phyloP scores from a whole-genome alignment of 495 filamentous ascomycete species.

The Cudoniella acicularis region DNA sequence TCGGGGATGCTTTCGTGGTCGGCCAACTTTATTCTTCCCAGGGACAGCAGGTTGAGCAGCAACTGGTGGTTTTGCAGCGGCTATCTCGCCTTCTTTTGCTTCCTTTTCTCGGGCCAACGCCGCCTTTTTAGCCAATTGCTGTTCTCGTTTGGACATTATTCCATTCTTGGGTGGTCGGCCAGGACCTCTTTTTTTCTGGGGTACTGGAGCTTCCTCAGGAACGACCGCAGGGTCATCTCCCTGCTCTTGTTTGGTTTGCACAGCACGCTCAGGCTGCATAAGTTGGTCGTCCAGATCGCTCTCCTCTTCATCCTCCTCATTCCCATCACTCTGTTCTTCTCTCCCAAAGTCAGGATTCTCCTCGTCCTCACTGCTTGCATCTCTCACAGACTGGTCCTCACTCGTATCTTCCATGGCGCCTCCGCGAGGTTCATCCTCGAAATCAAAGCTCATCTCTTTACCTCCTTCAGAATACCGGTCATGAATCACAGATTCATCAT shows the following conservation, averaged over 20 bases:
- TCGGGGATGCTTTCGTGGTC: slow-evolving; percentile 48
- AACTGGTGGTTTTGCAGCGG: slow-evolving; percentile 45
- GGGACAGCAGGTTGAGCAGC: slow-evolving; percentile 37
- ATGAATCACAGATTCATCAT: slow-evolving; percentile 30
- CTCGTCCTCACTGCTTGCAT: slow-evolving; percentile 25
- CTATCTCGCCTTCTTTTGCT: slow-evolving; percentile 33
- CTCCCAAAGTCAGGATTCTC: slow-evolving; percentile 28
- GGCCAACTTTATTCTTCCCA: slow-evolving; percentile 59
- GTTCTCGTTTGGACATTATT: slow-evolving; percentile 85
- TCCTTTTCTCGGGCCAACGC: slow-evolving; percentile 41
- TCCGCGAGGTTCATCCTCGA: slow-evolving; percentile 55
- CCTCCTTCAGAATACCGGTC: slow-evolving; percentile 48
- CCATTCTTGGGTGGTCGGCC: slow-evolving; percentile 89
- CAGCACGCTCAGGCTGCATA: no score
- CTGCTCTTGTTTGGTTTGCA: slow-evolving; percentile 1
- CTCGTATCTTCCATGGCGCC: slow-evolving; percentile 46
- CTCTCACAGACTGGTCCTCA: slow-evolving; percentile 33
- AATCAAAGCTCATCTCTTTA: slow-evolving; percentile 62
- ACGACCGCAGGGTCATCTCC: neutral
- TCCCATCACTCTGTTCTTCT: slow-evolving; percentile 20
- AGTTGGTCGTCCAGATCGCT: slow-evolving; percentile 8
- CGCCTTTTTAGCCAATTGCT: slow-evolving; percentile 62
- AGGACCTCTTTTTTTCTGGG: slow-evolving; percentile 69
- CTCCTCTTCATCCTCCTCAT: slow-evolving; percentile 16
- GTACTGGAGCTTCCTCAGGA: slow-evolving; percentile 29